A percentile compares a stretch with the other conserved stretches of the same genome.
These are phyloP conservation scores for Clonostachys solani DNA, from an alignment of 2,329 filamentous ascomycete species.

Conservation along the genomic window DNA sequence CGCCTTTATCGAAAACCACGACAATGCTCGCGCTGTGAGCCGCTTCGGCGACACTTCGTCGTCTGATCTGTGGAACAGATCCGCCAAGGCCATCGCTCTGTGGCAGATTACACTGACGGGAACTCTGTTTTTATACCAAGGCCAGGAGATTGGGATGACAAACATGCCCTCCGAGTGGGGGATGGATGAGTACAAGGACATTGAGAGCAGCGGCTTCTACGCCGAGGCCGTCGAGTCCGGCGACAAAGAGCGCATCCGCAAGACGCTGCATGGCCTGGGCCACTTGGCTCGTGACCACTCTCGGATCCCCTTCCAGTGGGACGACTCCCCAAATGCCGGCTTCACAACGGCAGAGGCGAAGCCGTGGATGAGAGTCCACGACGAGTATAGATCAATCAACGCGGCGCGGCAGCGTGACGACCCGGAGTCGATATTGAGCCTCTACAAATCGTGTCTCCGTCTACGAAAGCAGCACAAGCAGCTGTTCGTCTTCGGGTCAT, in stretches of 20 bases:
- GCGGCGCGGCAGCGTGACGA: constrained; percentile 41
- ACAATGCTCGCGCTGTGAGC: constrained; percentile 53
- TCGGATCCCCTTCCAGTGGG: constrained; percentile 65
- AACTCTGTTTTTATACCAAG: constrained; percentile 55
- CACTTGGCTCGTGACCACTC: constrained; percentile 60
- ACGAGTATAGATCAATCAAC: constrained; percentile 52
- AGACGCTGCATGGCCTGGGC: constrained; percentile 47
- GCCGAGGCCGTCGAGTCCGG: constrained; percentile 31
- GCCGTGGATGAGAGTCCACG: constrained; percentile 68
- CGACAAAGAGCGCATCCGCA: constrained; percentile 27
- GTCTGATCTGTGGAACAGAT: constrained; percentile 33
- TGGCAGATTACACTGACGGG: constrained; percentile 45
- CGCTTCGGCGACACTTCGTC: constrained; percentile 44
- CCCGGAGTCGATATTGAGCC: constrained; percentile 47
- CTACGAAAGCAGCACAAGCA: constrained; percentile 51
- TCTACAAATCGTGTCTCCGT: constrained; percentile 50
- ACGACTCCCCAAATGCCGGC: constrained; percentile 49
- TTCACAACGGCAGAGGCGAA: constrained; percentile 43
- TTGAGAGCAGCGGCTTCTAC: constrained; percentile 50
- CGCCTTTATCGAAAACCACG: constrained; percentile 61
- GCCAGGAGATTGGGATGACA: constrained; percentile 58
- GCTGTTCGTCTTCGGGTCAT: constrained; percentile 58
- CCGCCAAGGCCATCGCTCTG: constrained; percentile 48
- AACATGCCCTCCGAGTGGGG: constrained; percentile 47
- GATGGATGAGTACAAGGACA: constrained; percentile 48